Percentiles rank a stretch among this genome's conserved stretches.
phyloP scores from a whole-genome alignment of 495 filamentous ascomycete genomes.

The Aspergillus mulundensis region DNA sequence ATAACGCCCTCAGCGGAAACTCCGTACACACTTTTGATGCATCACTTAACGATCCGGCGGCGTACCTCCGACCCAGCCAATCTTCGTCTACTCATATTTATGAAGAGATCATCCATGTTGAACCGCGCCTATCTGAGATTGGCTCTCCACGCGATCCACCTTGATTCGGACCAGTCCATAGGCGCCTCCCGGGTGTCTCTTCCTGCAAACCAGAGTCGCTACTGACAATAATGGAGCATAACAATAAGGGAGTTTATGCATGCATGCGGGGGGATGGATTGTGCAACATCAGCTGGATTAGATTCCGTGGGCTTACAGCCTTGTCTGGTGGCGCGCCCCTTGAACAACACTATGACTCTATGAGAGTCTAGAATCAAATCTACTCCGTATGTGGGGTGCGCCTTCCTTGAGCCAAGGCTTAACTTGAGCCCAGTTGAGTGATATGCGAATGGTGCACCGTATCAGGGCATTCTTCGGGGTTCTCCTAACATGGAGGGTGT shows the following conservation, averaged over 20 bases:
- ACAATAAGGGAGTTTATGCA: neutral
- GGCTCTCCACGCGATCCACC: neutral
- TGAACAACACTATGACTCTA: too few species aligned
- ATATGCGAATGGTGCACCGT: too few species aligned
- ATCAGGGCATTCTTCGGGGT: too few species aligned
- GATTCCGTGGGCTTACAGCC: neutral
- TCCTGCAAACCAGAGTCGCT: neutral
- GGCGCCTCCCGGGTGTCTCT: neutral
- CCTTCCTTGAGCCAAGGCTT: too few species aligned
- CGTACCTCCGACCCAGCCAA: neutral
- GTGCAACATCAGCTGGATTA: neutral
- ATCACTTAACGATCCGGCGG: neutral
- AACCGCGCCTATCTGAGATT: neutral
- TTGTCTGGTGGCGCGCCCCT: too few species aligned
- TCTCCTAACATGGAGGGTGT: neutral
- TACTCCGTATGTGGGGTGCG: too few species aligned
- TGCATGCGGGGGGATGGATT: neutral
- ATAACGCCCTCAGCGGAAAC: neutral
- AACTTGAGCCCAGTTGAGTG: too few species aligned
- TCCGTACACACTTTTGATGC: neutral
- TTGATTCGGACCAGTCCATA: neutral
- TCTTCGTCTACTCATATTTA: neutral
- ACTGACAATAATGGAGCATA: neutral
- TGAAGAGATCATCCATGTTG: neutral
- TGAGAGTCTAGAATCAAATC: too few species aligned